phyloP scores from a whole-genome alignment of 2,329 filamentous ascomycete genomes.

The Amauroascus verrucosus region DNA sequence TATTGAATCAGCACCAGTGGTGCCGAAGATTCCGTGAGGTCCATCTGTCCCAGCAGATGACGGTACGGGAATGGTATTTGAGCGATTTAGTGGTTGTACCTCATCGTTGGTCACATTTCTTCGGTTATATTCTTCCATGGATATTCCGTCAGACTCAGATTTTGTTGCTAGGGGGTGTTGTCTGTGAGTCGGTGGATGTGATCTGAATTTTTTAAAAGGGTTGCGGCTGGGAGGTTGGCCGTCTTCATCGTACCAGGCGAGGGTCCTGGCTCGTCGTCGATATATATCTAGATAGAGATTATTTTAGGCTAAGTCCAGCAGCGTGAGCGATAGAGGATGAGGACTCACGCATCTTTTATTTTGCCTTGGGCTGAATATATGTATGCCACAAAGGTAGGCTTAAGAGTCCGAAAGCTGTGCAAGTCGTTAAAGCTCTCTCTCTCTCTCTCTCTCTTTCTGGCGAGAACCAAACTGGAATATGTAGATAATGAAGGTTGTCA shows the following conservation, averaged over 20 bases:
- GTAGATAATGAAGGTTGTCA: too few species aligned
- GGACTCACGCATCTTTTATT: neutral
- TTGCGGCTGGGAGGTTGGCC: conserved; percentile 30
- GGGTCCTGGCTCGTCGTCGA: conserved; percentile 28
- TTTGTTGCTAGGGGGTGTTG: neutral
- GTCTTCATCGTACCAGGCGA: conserved; percentile 36
- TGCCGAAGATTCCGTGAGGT: neutral
- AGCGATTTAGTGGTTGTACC: neutral
- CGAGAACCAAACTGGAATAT: too few species aligned
- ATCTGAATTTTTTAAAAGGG: conserved; percentile 34
- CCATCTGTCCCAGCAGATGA: conserved; percentile 9
- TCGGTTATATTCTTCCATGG: neutral
- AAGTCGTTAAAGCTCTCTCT: too few species aligned
- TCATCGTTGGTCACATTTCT: neutral
- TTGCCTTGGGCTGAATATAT: neutral
- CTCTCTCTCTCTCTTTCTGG: too few species aligned
- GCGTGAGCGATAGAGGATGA: neutral
- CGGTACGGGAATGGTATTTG: conserved; percentile 12
- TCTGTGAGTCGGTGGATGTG: conserved; percentile 17
- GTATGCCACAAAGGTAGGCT: too few species aligned
- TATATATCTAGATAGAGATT: conserved; percentile 29
- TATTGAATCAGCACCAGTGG: neutral
- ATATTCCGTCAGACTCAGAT: conserved; percentile 15
- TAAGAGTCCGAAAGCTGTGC: too few species aligned
- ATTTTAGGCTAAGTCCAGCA: neutral